Conservation (phyloP, 83 land plant genomes). For the Thuja plicata region DNA sequence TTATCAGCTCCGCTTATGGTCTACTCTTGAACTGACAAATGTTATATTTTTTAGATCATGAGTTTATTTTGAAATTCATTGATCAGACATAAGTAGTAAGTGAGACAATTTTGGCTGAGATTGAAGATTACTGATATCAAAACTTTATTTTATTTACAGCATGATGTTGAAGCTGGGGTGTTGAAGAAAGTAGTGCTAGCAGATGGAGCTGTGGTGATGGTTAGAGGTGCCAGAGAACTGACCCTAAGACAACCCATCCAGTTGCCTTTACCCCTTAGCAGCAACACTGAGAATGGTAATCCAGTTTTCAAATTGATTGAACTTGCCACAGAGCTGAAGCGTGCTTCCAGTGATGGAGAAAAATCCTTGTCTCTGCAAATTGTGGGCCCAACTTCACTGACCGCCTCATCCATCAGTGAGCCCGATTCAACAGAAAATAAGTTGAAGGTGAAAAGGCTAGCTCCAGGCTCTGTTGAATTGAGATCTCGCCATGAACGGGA, state of each 20-base stretch:
- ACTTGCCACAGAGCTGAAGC: no score
- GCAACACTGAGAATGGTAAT: slow-evolving; percentile 22
- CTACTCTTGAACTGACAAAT: neutral
- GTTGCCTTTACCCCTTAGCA: slow-evolving; percentile 73
- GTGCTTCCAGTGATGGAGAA: slow-evolving; percentile 42
- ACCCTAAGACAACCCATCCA: no score
- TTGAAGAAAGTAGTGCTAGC: slow-evolving; percentile 82
- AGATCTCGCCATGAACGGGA: slow-evolving; percentile 34
- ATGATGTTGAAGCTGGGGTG: no score
- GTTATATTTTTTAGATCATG: neutral
- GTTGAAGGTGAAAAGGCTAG: slow-evolving; percentile 87
- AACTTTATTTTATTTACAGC: slow-evolving; percentile 41
- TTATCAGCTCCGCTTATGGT: neutral
- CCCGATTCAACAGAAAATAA: slow-evolving; percentile 29
- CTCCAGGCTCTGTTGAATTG: slow-evolving; percentile 86
- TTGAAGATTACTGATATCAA: slow-evolving; percentile 1
- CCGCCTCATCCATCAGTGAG: slow-evolving; percentile 38
- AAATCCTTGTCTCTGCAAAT: slow-evolving; percentile 82
- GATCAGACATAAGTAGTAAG: neutral
- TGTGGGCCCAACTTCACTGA: slow-evolving; percentile 86
- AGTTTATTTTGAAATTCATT: neutral
- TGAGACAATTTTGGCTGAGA: neutral
- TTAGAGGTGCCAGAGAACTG: slow-evolving; percentile 87
- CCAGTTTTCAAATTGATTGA: slow-evolving; percentile 69
- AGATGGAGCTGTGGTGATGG: slow-evolving; percentile 90